Evolutionary conservation across 495 filamentous ascomycete genomes (phyloP).

Genomic region (Hypoxylon perforatum): DNA sequence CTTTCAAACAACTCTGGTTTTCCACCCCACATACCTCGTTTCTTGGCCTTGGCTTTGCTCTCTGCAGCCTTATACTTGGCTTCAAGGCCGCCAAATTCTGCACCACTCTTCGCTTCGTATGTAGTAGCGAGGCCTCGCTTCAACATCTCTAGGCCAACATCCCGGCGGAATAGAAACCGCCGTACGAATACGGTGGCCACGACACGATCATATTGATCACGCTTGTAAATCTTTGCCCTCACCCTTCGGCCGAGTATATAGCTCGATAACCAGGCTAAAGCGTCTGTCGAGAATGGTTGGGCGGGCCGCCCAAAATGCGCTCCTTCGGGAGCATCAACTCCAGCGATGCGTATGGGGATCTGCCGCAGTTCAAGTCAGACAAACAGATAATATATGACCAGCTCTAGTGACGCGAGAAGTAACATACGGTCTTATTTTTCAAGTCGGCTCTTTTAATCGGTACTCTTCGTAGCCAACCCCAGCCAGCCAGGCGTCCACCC

Average conservation of each 20-base stretch:
- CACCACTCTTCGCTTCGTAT: slow-evolving; percentile 89
- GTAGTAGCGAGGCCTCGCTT: slow-evolving; percentile 83
- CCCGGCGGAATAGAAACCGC: slow-evolving; percentile 69
- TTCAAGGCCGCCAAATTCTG: slow-evolving; percentile 82
- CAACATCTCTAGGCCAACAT: slow-evolving; percentile 92
- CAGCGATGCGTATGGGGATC: slow-evolving; percentile 89
- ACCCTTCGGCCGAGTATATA: slow-evolving; percentile 81
- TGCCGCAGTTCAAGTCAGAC: slow-evolving; percentile 41
- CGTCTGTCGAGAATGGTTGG: slow-evolving; percentile 85
- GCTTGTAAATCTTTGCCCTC: slow-evolving; percentile 79
- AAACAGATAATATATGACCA: background rate
- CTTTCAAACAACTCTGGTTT: slow-evolving; percentile 73
- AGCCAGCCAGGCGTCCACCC: slow-evolving; percentile 84
- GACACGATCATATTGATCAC: slow-evolving; percentile 92
- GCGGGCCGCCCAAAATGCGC: slow-evolving; percentile 90
- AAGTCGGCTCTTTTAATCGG: slow-evolving; percentile 73
- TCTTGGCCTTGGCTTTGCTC: slow-evolving; percentile 71
- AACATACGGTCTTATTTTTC: slow-evolving; percentile 79
- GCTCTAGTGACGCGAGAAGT: background rate
- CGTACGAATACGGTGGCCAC: slow-evolving; percentile 88
- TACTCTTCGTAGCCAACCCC: slow-evolving; percentile 88
- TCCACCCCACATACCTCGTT: slow-evolving; percentile 80
- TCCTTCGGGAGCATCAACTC: slow-evolving; percentile 90
- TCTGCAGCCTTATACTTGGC: slow-evolving; percentile 77
- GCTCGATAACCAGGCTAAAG: slow-evolving; percentile 76